A percentile compares a stretch with the other conserved stretches of the same genome.
Conservation (phyloP, 2,329 filamentous ascomycete species). For the Ascochyta rabiei region DNA sequence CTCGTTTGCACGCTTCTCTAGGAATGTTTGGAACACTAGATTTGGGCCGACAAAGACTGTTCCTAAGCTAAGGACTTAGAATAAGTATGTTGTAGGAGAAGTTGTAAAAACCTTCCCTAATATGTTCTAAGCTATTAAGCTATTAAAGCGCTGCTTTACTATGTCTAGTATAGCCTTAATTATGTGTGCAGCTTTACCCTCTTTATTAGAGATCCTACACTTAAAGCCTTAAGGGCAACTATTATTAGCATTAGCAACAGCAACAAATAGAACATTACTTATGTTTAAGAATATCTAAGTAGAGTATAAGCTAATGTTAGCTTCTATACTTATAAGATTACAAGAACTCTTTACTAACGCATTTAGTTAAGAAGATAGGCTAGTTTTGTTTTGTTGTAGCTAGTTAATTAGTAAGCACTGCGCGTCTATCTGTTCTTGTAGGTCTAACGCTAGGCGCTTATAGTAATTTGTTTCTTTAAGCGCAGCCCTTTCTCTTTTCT, state of each 20-base stretch:
- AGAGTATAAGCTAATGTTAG: not conserved
- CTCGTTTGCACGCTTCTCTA: not conserved
- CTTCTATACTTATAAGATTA: not conserved
- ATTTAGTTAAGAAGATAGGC: not conserved
- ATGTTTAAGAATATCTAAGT: not conserved
- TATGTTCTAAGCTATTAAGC: not conserved
- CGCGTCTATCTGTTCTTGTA: not conserved
- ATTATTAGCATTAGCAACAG: not conserved
- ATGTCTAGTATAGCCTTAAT: not conserved
- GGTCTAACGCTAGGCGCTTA: not conserved
- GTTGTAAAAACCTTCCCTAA: not conserved
- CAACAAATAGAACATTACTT: not conserved
- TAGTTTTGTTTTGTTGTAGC: not conserved
- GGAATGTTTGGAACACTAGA: not conserved
- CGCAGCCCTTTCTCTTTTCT: slow-evolving; percentile 2
- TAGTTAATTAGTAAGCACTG: not conserved
- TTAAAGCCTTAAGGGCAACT: not conserved
- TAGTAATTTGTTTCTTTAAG: not conserved
- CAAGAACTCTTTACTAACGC: not conserved
- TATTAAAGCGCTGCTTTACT: not conserved
- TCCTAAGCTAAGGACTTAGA: not conserved
- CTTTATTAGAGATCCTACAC: not conserved
- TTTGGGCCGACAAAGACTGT: not conserved
- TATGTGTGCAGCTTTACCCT: not conserved
- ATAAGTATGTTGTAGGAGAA: not conserved